Conservation (phyloP, 371 early-diverging fungal species). For the Lichtheimia corymbifera region DNA sequence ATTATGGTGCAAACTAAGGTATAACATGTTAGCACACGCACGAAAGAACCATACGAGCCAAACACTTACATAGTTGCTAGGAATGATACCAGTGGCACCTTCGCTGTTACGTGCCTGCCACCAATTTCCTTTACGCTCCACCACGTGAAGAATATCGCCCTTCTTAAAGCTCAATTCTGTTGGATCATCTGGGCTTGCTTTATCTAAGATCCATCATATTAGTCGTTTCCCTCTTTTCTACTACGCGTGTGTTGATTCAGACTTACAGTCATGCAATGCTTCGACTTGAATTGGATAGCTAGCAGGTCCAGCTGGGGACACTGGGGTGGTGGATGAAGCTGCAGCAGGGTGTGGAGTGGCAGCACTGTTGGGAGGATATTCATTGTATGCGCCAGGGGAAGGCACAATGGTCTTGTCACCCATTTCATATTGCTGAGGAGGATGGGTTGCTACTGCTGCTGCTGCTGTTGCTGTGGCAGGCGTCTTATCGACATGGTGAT, state of each 20-base stretch:
- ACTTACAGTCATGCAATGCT: conserved; percentile 25
- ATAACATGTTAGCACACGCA: too few species aligned
- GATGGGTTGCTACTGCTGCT: conserved; percentile 4
- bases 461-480: conserved; percentile 6
- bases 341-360: conserved; percentile 17
- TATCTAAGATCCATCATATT: conserved; percentile 30
- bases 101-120: conserved; percentile 85
- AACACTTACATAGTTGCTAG: conserved; percentile 71
- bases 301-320: not conserved
- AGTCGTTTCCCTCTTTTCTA: not conserved
- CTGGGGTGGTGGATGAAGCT: conserved; percentile 4
- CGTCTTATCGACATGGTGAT: conserved; percentile 14
- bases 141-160: conserved; percentile 79
- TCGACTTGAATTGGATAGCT: conserved; percentile 15
- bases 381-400: conserved; percentile 8
- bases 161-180: conserved; percentile 83
- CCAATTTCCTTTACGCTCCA: conserved; percentile 89
- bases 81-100: conserved; percentile 82
- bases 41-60: too few species aligned
- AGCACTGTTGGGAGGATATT: not conserved
- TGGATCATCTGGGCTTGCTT: conserved; percentile 82
- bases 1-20: too few species aligned
- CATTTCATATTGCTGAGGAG: conserved; percentile 23
- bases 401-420: conserved; percentile 29
- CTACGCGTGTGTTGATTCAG: not conserved